Base-by-base conservation (phyloP, 2,329 filamentous ascomycete species). In the Hymenoscyphus fructigenus region DNA sequence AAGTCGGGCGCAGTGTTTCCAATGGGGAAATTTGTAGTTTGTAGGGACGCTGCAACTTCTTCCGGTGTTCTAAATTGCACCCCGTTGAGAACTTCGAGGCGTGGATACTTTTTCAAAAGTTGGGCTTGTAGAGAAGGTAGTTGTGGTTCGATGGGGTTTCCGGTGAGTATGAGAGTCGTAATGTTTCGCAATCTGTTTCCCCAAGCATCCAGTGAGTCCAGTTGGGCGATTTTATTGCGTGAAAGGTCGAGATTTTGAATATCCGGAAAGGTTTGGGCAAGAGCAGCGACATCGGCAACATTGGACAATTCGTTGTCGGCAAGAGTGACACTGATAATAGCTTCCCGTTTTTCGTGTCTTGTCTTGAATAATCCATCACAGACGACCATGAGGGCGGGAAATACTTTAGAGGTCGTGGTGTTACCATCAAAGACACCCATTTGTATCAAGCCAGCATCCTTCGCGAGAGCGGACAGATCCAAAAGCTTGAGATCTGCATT, bases 171-270 rank as follows among this genome's bases (percentile, higher is more conserved):
- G 1, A 99, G 83, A 61, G 93, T 93, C 74, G 96, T 88, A 12
- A 98, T 83, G 64, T 87, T 81, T 61, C 84, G 87, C 73, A 98
- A 93, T 63, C 91, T 92, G 74, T 88, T 86, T 66, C 89, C 89
- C 93, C 93, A 97, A 36, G 82, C 84, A 61, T 88, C 84, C 57
- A 99, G 78, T 10, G 85, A 84, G 64, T 87, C 85, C 60, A 92
- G 78, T 60, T 85, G 86, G 65, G 84, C 82, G 71, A 99, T 86
- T 50, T 88, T 85, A 78, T 98, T 98, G 74, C 89, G 86, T 62
- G 92, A 95, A 29, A 98, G 84, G 70, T 97, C 94, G 14, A 99
- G 86, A 70, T 97, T 93, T 75, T 92, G 89, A 66, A 98, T 82
- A 67, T 93, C 90, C 0, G 93, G 92, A 62, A 98, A 91, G 0